These are phyloP conservation scores for Yamadazyma insecticola DNA, from an alignment of 805 yeast species.

Conservation along the genomic window DNA sequence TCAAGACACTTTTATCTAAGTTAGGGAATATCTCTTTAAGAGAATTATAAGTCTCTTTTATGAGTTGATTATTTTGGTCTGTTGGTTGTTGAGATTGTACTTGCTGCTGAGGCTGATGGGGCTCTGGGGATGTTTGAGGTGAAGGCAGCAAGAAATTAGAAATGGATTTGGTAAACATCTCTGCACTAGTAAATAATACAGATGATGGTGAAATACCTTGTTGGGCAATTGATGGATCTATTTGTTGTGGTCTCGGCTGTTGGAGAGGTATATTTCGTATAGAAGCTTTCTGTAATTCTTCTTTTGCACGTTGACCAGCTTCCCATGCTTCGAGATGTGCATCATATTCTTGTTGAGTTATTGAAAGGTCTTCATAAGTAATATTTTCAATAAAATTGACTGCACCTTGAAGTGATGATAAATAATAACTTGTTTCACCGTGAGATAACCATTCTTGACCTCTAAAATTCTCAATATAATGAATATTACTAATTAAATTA, in stretches of 20 bases:
- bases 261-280: slow-evolving; percentile 8
- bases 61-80: slow-evolving; percentile 5
- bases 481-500: slow-evolving; percentile 69
- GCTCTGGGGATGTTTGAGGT: slow-evolving; percentile 19
- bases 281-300: slow-evolving; percentile 6
- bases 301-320: slow-evolving; percentile 25
- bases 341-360: slow-evolving; percentile 55
- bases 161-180: slow-evolving; percentile 47
- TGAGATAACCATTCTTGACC: slow-evolving; percentile 61
- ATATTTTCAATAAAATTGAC: slow-evolving; percentile 70
- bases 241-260: slow-evolving; percentile 15
- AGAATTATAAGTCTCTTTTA: slow-evolving; percentile 33
- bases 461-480: slow-evolving; percentile 82
- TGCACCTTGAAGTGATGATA: slow-evolving; percentile 89
- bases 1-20: slow-evolving; percentile 62
- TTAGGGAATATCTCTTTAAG: slow-evolving; percentile 71
- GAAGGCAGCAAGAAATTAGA: slow-evolving; percentile 36
- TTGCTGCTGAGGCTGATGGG: slow-evolving; percentile 1
- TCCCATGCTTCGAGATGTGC: slow-evolving; percentile 51
- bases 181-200: slow-evolving; percentile 43
- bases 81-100: slow-evolving; percentile 2
- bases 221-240: slow-evolving; percentile 3
- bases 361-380: slow-evolving; percentile 53
- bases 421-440: slow-evolving; percentile 90
- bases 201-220: slow-evolving; percentile 30